Base-by-base conservation (phyloP, 1,284 basidiomycete species). In the Fomitopsis schrenkii region DNA sequence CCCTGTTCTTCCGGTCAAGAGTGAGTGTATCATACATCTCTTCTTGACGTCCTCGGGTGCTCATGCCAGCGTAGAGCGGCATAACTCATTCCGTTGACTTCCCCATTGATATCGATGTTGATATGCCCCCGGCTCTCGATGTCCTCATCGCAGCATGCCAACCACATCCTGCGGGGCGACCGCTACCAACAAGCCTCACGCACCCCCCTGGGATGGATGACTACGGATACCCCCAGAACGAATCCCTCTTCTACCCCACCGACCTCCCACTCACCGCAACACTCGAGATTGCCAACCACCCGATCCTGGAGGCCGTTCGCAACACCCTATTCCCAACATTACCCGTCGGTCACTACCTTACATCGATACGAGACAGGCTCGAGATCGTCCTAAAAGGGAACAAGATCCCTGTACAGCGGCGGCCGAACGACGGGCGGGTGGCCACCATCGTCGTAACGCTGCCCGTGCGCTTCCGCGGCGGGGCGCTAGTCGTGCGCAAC, bases 81-180 rank as follows among this genome's bases (percentile, higher is more conserved):
- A 88, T 90, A 62, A 88, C 88, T 0, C 88, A 93, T 70, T 87
- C 90, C 5, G 79, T 93, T 30, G 88, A 91, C 71, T 92, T 92
- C 69, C 91, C 90, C 4, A 85, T 92, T 66, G 88, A 92, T 68
- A 81, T 90, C 57, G 85, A 87, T 66, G 84, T 87, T 66, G 85
- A 85, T 70, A 82, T 86, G 19, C 90, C 90, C 28, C 89, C 90
- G 4, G 85, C 89, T n/a, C 81, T 92, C 61, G 90, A 93, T 67
- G 88, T 90, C 55, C 81, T 93, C 69, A 84, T 91, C 65, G 84
- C 84, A 14, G 81, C 89, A n/a, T 92, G 89, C 73, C 79, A 82
- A 68, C 86, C 87, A 8, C 84, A 87, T 67, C 80, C 81, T 3
- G 26, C 52, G 8, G 52, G 52, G 5, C 35, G 33, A 22, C 14